These are phyloP conservation scores for Microdochium bolleyi DNA, from an alignment of 2,329 filamentous ascomycete species.

Conservation along the genomic window DNA sequence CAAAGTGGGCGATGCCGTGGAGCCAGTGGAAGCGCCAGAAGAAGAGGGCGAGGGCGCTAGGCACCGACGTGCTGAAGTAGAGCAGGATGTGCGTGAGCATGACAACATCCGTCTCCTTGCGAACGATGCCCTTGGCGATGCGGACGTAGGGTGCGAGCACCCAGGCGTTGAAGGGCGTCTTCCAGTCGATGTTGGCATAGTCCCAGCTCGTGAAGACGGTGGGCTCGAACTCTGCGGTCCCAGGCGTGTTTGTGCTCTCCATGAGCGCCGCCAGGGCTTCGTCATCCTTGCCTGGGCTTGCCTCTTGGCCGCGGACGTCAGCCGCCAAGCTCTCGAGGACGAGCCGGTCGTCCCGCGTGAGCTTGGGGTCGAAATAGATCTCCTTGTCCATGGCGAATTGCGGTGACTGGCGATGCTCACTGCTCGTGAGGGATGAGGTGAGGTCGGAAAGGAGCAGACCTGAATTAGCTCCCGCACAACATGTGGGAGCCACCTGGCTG, in stretches of 20 bases:
- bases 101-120: slow-evolving; percentile 64
- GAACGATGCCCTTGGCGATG: slow-evolving; percentile 47
- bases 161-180: slow-evolving; percentile 33
- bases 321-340: slow-evolving; percentile 1
- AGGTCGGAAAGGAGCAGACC: neutral
- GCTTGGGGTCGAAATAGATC: slow-evolving; percentile 2
- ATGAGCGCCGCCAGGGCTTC: slow-evolving; percentile 14
- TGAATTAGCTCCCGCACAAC: neutral
- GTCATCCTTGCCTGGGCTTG: neutral
- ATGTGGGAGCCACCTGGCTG: neutral
- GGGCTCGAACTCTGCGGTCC: slow-evolving; percentile 39
- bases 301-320: neutral
- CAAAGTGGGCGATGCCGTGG: slow-evolving; percentile 58
- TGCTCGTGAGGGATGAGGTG: neutral
- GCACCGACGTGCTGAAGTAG: slow-evolving; percentile 62
- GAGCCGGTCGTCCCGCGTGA: slow-evolving; percentile 2
- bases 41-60: slow-evolving; percentile 54
- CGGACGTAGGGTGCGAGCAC: slow-evolving; percentile 52
- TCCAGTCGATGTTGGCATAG: slow-evolving; percentile 29
- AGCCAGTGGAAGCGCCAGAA: slow-evolving; percentile 59
- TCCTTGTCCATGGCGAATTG: slow-evolving; percentile 2
- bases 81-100: slow-evolving; percentile 71
- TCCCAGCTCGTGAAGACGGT: slow-evolving; percentile 47
- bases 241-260: slow-evolving; percentile 39
- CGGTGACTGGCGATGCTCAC: neutral